A percentile compares a stretch with the other conserved stretches of the same genome.
phyloP scores from a whole-genome alignment of 2,329 filamentous ascomycete genomes.

The Didymella keratinophila region DNA sequence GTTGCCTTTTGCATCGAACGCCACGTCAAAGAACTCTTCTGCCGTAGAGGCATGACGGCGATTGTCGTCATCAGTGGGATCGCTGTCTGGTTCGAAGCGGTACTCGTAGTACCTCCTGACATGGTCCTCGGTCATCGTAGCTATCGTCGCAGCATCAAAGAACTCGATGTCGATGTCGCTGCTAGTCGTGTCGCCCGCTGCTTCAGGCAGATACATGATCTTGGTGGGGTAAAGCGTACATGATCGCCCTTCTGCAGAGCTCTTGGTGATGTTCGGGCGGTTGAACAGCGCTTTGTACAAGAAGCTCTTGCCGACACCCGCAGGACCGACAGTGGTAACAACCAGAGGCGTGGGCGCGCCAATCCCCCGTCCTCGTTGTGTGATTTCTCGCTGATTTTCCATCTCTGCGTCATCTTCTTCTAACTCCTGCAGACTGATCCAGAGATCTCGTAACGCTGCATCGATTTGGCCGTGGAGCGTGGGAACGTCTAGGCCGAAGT shows the following conservation, averaged over 20 bases:
- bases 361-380: slow-evolving; percentile 9
- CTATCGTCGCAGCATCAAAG: slow-evolving; percentile 3
- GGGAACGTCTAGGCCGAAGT: slow-evolving; percentile 7
- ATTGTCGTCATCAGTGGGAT: slow-evolving; percentile 10
- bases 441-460: slow-evolving; percentile 6
- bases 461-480: slow-evolving; percentile 4
- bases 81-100: slow-evolving; percentile 1
- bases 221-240: slow-evolving; percentile 19
- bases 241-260: slow-evolving; percentile 15
- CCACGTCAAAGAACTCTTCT: slow-evolving; percentile 14
- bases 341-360: slow-evolving; percentile 6
- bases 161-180: slow-evolving; percentile 12
- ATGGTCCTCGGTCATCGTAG: slow-evolving; percentile 9
- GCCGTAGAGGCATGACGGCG: slow-evolving; percentile 10
- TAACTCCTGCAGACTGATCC: slow-evolving; percentile 10
- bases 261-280: slow-evolving; percentile 16
- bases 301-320: slow-evolving; percentile 16
- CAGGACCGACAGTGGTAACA: slow-evolving; percentile 16
- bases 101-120: slow-evolving; percentile 12
- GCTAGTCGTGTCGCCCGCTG: not conserved
- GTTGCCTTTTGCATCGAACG: slow-evolving; percentile 2
- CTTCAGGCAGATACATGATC: not conserved
- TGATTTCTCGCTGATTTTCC: slow-evolving; percentile 13
- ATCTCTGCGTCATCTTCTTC: slow-evolving; percentile 13
- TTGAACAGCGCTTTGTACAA: slow-evolving; percentile 18